Evolutionary conservation across 148 eudicot genomes (phyloP), one percentile per base, ranked within the genome.

Genomic region (Hydrangea macrophylla): DNA sequence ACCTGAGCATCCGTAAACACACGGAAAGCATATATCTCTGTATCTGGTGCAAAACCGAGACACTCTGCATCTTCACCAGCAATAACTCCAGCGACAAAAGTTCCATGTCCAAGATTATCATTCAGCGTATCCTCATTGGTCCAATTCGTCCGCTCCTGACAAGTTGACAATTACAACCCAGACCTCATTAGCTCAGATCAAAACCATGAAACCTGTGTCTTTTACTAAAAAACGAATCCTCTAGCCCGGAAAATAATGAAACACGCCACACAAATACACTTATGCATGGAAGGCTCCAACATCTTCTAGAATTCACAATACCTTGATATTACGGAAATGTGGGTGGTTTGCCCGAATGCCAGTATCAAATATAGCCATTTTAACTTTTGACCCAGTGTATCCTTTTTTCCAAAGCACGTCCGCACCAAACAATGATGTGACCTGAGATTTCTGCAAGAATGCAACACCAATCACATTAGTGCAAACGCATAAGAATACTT

Each of bases 1-100:
- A 94, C 99, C 99, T 90, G 97, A 18, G 96, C 91, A 84, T 94
- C 98, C 27, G 99, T 90, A 69, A 94, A 94, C 48, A 94, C 99
- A 48, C 97, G 92, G 73, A 88, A 94, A 60, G 99, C 97, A 79
- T 90, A 90, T 65, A 94, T 86, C 79, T 94, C 99, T 17, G 99
- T 82, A 60, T 94, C 97, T 54, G 99, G 97, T 56, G 99, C 99
- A 87, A 94, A 94, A 61, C 99, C 99, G 54, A 84, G 88, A 78
- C 99, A 94, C 71, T 88, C 97, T 18, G 84, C 67, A 68, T 90
- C 89, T 84, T 85, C 84, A 76, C 99, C 96, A 74, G 99, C 92
- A 73, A 94, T 76, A 70, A 94, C 97, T 33, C 99, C 99, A 62
- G 99, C 99, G 48, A 94, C 99, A 80, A 94, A 94, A 60, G 99